Evolutionary conservation across 768 basidiomycete genomes (phyloP).

Genomic region (Hygrocybe coccinea): DNA sequence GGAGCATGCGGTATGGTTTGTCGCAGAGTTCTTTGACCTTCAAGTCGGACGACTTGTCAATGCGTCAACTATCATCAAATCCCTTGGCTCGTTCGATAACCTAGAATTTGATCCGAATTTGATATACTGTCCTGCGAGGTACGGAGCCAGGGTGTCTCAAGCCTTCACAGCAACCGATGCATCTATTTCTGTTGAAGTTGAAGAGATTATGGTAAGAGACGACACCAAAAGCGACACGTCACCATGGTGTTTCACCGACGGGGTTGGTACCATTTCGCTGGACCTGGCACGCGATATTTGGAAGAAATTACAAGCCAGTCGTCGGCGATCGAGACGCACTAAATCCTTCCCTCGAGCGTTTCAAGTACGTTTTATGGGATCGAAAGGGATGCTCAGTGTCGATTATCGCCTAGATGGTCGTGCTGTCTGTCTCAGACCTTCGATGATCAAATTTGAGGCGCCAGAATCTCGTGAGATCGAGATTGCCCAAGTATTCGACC

Average conservation of each 20-base stretch:
- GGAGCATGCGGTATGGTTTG: slow-evolving; percentile 64
- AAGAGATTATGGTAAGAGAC: slow-evolving; percentile 40
- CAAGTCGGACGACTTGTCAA: slow-evolving; percentile 24
- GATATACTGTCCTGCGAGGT: slow-evolving; percentile 61
- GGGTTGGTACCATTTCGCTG: slow-evolving; percentile 59
- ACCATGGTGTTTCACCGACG: slow-evolving; percentile 65
- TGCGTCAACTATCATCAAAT: slow-evolving; percentile 48
- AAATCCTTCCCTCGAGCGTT: slow-evolving; percentile 44
- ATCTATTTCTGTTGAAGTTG: slow-evolving; percentile 41
- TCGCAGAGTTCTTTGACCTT: slow-evolving; percentile 47
- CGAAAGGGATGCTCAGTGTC: slow-evolving; percentile 61
- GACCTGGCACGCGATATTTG: slow-evolving; percentile 51
- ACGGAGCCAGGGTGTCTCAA: slow-evolving; percentile 66
- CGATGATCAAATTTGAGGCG: slow-evolving; percentile 67
- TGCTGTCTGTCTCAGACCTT: slow-evolving; percentile 48
- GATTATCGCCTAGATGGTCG: slow-evolving; percentile 49
- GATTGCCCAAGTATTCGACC: slow-evolving; percentile 60
- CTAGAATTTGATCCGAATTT: slow-evolving; percentile 43
- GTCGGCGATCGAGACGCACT: slow-evolving; percentile 29
- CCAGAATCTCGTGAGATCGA: slow-evolving; percentile 47
- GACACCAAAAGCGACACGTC: slow-evolving; percentile 38
- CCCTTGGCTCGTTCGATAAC: slow-evolving; percentile 51
- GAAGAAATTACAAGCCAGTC: slow-evolving; percentile 35
- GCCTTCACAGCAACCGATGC: slow-evolving; percentile 72
- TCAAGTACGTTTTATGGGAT: slow-evolving; percentile 59